Evolutionary conservation across 805 yeast genomes (phyloP), one percentile per base, ranked within the genome.

Genomic region (Schwanniomyces occidentalis): DNA sequence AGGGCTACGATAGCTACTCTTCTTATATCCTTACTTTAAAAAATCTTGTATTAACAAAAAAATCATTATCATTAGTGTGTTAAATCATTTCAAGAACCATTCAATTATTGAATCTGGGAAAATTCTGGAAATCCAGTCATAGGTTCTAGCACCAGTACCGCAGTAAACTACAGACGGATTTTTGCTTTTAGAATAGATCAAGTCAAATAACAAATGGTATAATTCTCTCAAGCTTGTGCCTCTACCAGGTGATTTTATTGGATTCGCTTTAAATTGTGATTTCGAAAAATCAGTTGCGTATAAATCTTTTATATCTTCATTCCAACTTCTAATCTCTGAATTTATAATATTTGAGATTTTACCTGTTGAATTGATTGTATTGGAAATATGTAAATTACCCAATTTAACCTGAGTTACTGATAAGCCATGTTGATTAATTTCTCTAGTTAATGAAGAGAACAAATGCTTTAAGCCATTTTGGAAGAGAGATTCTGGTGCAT

Each of bases 401-500:
- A 69, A 46, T 25, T 56, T 63, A 15, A 69, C 53, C 41, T 66
- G 73, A 2, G 72, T 63, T 1, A 66, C 66, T 7, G 53, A 49
- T 6, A 68, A 37, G 4, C 55, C 54, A 31, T 67, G 73, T 6
- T 58, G 63, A 7, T 40, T 32, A 5, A 68, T 40, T 38, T 69
- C 74, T 40, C 70, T 48, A 4, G 63, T 46, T 28, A 69, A 47
- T 2, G 59, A 44, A 2, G 63, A 50, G 36, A 67, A 69, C 16
- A 66, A 46, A 24, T 51, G 51, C 30, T 54, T 58, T 19, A 81
- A 40, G 2, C 76, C 63, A 23, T 67, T 67, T 20, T 71, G 71
- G n/a, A 74, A 70, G 22, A 80, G 51, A 17, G 77, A 65, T 42
- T 82, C 89, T 0, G 84, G 73, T 1, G 80, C 74, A 52, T 82